phyloP scores from a whole-genome alignment of 345 rosid genomes.

The Acer negundo region DNA sequence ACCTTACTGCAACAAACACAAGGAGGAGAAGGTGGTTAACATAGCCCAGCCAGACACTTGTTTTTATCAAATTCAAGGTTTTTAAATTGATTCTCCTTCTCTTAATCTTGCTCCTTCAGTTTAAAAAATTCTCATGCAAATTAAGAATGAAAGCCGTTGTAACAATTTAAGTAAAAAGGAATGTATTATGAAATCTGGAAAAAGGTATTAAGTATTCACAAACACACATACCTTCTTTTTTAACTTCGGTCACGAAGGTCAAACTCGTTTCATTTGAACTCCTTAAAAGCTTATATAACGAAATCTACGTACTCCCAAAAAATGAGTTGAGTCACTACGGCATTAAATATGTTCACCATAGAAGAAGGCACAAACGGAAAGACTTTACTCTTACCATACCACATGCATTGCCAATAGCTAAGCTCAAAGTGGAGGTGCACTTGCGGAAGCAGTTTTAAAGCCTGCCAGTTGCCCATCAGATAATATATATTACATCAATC shows the following conservation, averaged over 20 bases:
- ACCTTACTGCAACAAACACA: neutral
- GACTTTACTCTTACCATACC: constrained; percentile 71
- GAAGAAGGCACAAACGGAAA: constrained; percentile 22
- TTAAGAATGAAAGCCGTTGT: neutral
- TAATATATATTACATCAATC: neutral
- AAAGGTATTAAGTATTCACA: neutral
- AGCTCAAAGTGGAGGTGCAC: constrained; percentile 44
- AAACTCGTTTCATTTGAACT: constrained; percentile 45
- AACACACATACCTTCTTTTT: constrained; percentile 55
- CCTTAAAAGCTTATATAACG: constrained; percentile 50
- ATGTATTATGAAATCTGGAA: neutral
- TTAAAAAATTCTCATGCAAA: neutral
- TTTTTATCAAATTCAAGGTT: neutral
- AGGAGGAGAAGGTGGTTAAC: neutral
- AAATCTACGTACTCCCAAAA: constrained; percentile 53
- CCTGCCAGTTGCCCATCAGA: constrained; percentile 49
- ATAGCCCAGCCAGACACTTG: neutral
- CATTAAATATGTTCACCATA: constrained; percentile 9
- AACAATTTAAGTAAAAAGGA: neutral
- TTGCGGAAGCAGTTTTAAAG: constrained; percentile 35
- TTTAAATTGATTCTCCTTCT: neutral
- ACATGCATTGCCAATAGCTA: constrained; percentile 69
- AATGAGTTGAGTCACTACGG: constrained; percentile 27
- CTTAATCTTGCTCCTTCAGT: neutral
- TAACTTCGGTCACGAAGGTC: constrained; percentile 60